These are phyloP conservation scores for Cytospora schulzeri DNA, from an alignment of 2,329 filamentous ascomycete genomes.

Conservation along the genomic window DNA sequence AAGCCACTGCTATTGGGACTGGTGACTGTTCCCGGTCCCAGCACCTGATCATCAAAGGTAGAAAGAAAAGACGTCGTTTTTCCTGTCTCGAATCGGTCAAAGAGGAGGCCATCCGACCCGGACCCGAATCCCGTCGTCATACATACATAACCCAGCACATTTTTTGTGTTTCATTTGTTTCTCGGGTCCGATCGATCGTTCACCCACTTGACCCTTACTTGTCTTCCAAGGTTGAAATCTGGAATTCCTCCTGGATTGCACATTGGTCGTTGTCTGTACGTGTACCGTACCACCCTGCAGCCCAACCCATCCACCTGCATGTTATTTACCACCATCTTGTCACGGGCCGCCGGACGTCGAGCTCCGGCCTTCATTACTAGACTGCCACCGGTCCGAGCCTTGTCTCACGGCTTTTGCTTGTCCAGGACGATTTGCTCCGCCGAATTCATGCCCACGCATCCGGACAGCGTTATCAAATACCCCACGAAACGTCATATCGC, in stretches of 20 bases:
- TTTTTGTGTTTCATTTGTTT: background rate
- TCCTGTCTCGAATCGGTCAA: background rate
- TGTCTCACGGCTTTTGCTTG: background rate
- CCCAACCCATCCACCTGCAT: conserved; percentile 4
- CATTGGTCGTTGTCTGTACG: background rate
- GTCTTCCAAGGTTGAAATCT: background rate
- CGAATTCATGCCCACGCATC: background rate
- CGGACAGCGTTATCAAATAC: background rate
- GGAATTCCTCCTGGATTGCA: background rate
- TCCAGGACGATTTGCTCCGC: conserved; percentile 1
- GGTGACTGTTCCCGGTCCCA: too few relatives aligned
- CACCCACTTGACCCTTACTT: background rate
- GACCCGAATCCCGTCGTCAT: background rate
- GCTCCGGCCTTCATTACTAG: conserved; percentile 7
- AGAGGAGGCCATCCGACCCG: background rate
- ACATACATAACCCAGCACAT: background rate
- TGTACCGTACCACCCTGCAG: background rate
- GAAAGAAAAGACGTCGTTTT: background rate
- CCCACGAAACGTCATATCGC: conserved; percentile 20
- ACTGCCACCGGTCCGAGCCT: background rate
- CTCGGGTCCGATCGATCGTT: background rate
- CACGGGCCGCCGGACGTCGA: conserved; percentile 7
- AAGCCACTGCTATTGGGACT: too few relatives aligned
- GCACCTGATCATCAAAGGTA: background rate
- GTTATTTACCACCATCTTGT: conserved; percentile 4